Percentiles rank a stretch among this genome's conserved stretches.
These are phyloP conservation scores for Lactarius deliciosus DNA, from an alignment of 768 basidiomycete genomes.

Conservation along the genomic window DNA sequence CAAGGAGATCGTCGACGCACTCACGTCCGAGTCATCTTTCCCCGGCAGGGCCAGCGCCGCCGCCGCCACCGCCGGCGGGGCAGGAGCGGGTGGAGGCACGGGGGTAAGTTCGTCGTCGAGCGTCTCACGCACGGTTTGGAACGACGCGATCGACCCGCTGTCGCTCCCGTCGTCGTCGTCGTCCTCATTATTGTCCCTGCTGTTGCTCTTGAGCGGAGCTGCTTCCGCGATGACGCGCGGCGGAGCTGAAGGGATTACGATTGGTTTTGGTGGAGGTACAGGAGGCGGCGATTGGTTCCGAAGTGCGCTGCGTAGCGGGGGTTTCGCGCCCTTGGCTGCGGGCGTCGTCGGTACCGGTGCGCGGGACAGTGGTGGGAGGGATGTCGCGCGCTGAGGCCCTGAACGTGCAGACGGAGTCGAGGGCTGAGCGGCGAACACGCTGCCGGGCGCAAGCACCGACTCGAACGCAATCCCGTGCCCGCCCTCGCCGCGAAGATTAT, in stretches of 20 bases:
- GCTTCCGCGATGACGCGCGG: slow-evolving; percentile 17
- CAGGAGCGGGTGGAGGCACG: slow-evolving; percentile 7
- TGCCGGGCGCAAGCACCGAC: slow-evolving; percentile 18
- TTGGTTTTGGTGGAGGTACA: slow-evolving; percentile 17
- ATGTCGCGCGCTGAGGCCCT: not conserved
- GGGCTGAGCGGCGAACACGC: slow-evolving; percentile 1
- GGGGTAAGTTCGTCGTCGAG: slow-evolving; percentile 39
- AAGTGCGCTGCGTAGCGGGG: slow-evolving; percentile 63
- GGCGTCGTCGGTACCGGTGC: not conserved
- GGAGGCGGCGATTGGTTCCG: slow-evolving; percentile 38
- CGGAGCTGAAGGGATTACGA: slow-evolving; percentile 23
- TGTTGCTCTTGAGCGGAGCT: not conserved
- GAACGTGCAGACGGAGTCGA: not conserved
- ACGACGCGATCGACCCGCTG: slow-evolving; percentile 56
- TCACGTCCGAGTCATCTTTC: slow-evolving; percentile 35
- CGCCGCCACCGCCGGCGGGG: not conserved
- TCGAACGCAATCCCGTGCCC: slow-evolving; percentile 24
- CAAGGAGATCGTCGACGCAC: slow-evolving; percentile 32
- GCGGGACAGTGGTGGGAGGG: slow-evolving; percentile 16
- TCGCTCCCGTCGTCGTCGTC: slow-evolving; percentile 38
- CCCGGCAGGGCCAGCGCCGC: slow-evolving; percentile 25
- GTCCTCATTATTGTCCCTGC: not conserved
- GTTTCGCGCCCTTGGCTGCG: slow-evolving; percentile 34
- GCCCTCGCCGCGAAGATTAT: slow-evolving; percentile 25
- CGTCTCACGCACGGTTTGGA: slow-evolving; percentile 62